These are phyloP conservation scores for Lasiosphaeria miniovina DNA, from an alignment of 495 filamentous ascomycete genomes.

Conservation along the genomic window DNA sequence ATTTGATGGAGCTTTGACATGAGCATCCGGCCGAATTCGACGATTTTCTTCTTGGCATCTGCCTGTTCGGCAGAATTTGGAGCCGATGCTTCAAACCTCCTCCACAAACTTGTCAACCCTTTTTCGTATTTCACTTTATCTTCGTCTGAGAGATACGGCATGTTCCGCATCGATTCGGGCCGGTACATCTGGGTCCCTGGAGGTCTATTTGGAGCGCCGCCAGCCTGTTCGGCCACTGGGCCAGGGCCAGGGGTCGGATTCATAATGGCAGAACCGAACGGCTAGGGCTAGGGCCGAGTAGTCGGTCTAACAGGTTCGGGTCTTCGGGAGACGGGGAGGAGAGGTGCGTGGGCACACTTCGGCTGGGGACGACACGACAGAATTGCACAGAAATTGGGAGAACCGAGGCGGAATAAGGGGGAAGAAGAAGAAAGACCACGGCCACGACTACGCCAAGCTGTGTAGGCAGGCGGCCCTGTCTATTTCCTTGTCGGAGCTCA, in stretches of 20 bases:
- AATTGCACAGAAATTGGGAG: too few species aligned
- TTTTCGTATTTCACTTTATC: constrained; percentile 65
- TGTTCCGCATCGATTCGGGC: constrained; percentile 47
- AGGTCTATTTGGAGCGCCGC: constrained; percentile 8
- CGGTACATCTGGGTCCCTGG: constrained; percentile 28
- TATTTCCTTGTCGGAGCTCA: too few species aligned
- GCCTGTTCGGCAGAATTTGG: constrained; percentile 55
- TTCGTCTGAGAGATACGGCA: constrained; percentile 48
- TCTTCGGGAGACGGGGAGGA: too few species aligned
- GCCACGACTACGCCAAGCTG: too few species aligned
- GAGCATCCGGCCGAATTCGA: constrained; percentile 62
- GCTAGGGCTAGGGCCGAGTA: too few species aligned
- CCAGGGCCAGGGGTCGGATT: constrained; percentile 36
- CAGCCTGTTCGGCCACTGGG: constrained; percentile 21
- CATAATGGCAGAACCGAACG: constrained; percentile 22
- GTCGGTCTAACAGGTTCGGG: too few species aligned
- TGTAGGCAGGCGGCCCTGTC: too few species aligned
- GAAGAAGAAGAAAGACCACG: too few species aligned
- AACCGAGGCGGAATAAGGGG: too few species aligned
- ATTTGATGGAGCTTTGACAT: constrained; percentile 51
- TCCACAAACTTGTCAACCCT: constrained; percentile 60
- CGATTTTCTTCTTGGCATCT: constrained; percentile 61
- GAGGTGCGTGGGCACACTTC: too few species aligned
- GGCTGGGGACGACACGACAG: too few species aligned
- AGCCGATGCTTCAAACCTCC: constrained; percentile 56